These are phyloP conservation scores for Stentor coeruleus DNA, from an alignment of 73 alveolate species.

Conservation along the genomic window DNA sequence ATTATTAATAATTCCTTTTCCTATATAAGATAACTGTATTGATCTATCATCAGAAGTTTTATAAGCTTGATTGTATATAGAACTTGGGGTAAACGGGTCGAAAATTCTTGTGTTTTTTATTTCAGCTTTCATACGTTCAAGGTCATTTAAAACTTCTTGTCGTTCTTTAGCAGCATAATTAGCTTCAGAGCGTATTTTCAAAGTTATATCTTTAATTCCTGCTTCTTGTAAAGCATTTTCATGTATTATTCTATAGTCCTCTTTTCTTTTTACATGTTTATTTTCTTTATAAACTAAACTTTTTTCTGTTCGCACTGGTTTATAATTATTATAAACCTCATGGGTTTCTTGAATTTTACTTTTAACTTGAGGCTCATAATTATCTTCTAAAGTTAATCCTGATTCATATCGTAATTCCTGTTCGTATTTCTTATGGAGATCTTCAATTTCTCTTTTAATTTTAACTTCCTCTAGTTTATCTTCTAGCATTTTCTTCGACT, in stretches of 20 bases:
- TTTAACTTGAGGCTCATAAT: not conserved
- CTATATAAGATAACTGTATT: not conserved
- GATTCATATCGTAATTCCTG: not conserved
- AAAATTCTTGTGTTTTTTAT: not conserved
- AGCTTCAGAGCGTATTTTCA: not conserved
- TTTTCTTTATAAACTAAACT: not conserved
- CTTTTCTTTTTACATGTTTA: not conserved
- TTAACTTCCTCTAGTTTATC: not conserved
- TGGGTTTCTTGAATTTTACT: too few species aligned
- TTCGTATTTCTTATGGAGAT: not conserved
- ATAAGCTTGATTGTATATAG: too few species aligned
- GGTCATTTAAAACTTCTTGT: not conserved
- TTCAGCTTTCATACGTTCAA: not conserved
- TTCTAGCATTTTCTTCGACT: not conserved
- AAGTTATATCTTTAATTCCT: not conserved
- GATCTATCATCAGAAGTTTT: too few species aligned
- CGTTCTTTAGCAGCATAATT: not conserved
- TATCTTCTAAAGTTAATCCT: not conserved
- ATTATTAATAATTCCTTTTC: not conserved
- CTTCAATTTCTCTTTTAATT: not conserved
- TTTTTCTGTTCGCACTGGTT: not conserved
- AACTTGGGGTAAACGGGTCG: conserved; percentile 2
- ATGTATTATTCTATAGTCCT: not conserved
- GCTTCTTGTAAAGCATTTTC: not conserved
- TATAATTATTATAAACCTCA: too few species aligned